Percentiles rank a stretch among this genome's conserved stretches.
Conservation (phyloP, 768 basidiomycete genomes). For the Antrodiella citrinella region DNA sequence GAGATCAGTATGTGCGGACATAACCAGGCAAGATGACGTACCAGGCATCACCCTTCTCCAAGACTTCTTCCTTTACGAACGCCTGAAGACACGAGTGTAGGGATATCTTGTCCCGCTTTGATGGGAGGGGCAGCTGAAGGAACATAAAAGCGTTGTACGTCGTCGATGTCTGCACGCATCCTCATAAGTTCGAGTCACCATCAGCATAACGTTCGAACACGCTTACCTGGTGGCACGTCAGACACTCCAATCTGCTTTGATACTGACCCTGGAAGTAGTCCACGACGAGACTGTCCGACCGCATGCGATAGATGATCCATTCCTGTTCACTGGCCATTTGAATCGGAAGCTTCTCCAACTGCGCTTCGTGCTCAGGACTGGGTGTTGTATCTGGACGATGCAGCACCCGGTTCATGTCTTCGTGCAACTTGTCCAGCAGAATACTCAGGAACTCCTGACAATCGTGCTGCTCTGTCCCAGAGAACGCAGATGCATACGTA, state of each 20-base stretch:
- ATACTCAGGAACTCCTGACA: constrained; percentile 96
- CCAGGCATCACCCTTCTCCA: constrained; percentile 95
- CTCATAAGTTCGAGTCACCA: not conserved
- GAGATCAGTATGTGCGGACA: not conserved
- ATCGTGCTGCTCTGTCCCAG: constrained; percentile 88
- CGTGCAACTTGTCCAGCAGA: constrained; percentile 91
- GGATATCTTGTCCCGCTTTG: constrained; percentile 52
- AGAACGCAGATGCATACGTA: constrained; percentile 61
- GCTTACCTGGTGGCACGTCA: constrained; percentile 81
- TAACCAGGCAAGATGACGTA: constrained; percentile 26
- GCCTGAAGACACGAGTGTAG: constrained; percentile 80
- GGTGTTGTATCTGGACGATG: constrained; percentile 55
- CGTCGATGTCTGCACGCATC: constrained; percentile 71
- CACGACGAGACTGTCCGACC: constrained; percentile 91
- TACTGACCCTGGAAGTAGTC: constrained; percentile 99
- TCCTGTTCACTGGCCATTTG: constrained; percentile 89
- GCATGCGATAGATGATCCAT: constrained; percentile 83
- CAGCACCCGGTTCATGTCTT: constrained; percentile 88
- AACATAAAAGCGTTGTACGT: constrained; percentile 98
- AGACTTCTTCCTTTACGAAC: constrained; percentile 83
- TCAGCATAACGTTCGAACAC: constrained; percentile 12
- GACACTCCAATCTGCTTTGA: constrained; percentile 78
- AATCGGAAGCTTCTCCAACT: constrained; percentile 77
- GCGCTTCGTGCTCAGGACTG: constrained; percentile 77
- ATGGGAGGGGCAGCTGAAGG: constrained; percentile 82